Evolutionary conservation across 495 filamentous ascomycete species (phyloP), one percentile per base, ranked within the genome.

Genomic region (Cercophora scortea): DNA sequence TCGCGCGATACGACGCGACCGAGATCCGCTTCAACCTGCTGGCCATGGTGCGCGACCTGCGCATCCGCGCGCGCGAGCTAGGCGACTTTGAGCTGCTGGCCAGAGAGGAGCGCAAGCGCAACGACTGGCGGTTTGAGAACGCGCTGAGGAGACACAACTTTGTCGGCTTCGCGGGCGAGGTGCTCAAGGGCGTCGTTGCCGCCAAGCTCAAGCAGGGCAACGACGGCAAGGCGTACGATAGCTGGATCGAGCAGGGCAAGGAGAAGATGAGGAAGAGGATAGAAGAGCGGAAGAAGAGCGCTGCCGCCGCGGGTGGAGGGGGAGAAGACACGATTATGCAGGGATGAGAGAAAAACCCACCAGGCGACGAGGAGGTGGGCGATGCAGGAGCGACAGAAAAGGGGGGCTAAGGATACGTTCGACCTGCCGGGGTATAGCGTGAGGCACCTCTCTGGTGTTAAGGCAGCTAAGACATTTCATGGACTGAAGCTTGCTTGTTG

Each of bases 21-120:
- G 93, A 97, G 74, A 96, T 96, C 60, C 76, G 90, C 45, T 99
- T 97, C 71, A 97, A 97, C 71, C 74, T 99, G 45, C 79, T 99
- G 70, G 93, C 94, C 36, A 90, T 95, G 81, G 83, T 89, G 51
- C 75, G 82, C 55, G 93, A 99, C 71, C 75, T 87, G 61, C 74
- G 93, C 49, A 67, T 85, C 12, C 65, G 76, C 53, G 94, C 94
- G 49, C 67, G 79, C 42, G 89, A 93, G 74, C 77, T 90, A 50
- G 93, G 92, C 15, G 93, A 99, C 69, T 55, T 60, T 47, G 92
- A 95, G 68, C 69, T 79, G 64, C 66, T 97, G 60, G 77, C 81
- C 60, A 73, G 84, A 51, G 90, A 97, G 79, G 84, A 91, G 77
- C 71, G 78, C 66, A 95, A 95, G 82, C 72, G 93, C 50, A 77